These are phyloP conservation scores for Pseudogymnoascus sp. DNA, from an alignment of 2,329 filamentous ascomycete genomes.

Conservation along the genomic window DNA sequence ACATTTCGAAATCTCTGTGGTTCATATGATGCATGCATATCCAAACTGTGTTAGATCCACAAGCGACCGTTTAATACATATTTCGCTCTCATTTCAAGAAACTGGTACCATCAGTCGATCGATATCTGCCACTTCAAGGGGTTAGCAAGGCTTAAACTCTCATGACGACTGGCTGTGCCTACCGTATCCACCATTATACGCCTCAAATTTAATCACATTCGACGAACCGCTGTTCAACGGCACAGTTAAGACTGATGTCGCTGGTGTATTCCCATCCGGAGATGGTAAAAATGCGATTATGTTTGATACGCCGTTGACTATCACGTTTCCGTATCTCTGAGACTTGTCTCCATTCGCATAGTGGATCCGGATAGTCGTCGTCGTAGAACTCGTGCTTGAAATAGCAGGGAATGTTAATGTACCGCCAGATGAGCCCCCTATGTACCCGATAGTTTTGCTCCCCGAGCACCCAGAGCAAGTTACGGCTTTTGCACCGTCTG, in stretches of 20 bases:
- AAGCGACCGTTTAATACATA: background rate
- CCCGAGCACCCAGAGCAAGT: conserved; percentile 46
- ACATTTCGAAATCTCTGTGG: background rate
- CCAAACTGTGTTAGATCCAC: background rate
- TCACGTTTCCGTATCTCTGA: conserved; percentile 45
- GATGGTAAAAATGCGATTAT: conserved; percentile 48
- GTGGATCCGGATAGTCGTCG: conserved; percentile 45
- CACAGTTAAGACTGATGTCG: conserved; percentile 39
- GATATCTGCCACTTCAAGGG: conserved; percentile 38
- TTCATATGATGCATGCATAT: background rate
- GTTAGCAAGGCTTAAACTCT: conserved; percentile 13
- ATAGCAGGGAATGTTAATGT: conserved; percentile 41
- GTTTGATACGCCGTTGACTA: conserved; percentile 45
- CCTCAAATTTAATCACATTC: conserved; percentile 43
- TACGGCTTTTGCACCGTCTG: conserved; percentile 37
- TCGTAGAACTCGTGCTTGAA: conserved; percentile 34
- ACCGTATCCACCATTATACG: conserved; percentile 33
- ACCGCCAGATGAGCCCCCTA: conserved; percentile 41
- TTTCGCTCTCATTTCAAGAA: conserved; percentile 26
- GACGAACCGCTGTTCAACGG: conserved; percentile 37
- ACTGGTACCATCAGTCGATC: conserved; percentile 46
- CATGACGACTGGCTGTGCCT: conserved; percentile 13
- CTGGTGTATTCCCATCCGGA: conserved; percentile 35
- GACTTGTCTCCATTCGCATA: conserved; percentile 47
- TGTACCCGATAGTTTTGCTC: conserved; percentile 42